These are phyloP conservation scores for Tricholoma hemisulphureum DNA, from an alignment of 768 basidiomycete genomes.

Conservation along the genomic window DNA sequence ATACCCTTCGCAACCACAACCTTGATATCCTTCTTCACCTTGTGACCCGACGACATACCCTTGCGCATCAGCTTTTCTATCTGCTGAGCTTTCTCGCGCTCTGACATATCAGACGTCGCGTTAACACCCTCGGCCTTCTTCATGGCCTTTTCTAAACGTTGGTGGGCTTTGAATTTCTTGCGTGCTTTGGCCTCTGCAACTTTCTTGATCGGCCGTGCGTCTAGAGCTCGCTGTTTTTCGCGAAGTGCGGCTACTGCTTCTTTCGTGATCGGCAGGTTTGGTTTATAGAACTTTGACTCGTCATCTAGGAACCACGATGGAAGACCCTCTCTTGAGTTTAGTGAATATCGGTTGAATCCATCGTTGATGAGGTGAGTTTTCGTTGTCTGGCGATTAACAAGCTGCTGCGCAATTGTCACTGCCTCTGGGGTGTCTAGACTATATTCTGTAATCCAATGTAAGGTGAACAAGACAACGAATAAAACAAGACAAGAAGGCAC, in stretches of 20 bases:
- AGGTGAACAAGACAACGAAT: not conserved
- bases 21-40: conserved; percentile 72
- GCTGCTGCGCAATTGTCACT: conserved; percentile 83
- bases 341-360: conserved; percentile 92
- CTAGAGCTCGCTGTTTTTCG: conserved; percentile 88
- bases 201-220: conserved; percentile 98
- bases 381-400: conserved; percentile 89
- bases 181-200: conserved; percentile 97
- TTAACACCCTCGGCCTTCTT: conserved; percentile 96
- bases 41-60: conserved; percentile 65
- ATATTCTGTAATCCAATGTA: conserved; percentile 49
- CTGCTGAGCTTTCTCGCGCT: conserved; percentile 90
- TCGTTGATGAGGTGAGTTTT: conserved; percentile 89
- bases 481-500: conserved; percentile 37
- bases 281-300: conserved; percentile 87
- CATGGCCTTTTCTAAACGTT: conserved; percentile 85
- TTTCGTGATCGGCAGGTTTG: conserved; percentile 95
- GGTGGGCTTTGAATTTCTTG: conserved; percentile 88
- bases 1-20: conserved; percentile 90
- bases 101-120: conserved; percentile 85
- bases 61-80: conserved; percentile 91
- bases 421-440: conserved; percentile 88
- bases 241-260: conserved; percentile 86
- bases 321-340: conserved; percentile 87
- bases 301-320: conserved; percentile 98